Percentiles rank a stretch among this genome's conserved stretches.
Conservation (phyloP, 345 rosid genomes). For the Heritiera fomes region DNA sequence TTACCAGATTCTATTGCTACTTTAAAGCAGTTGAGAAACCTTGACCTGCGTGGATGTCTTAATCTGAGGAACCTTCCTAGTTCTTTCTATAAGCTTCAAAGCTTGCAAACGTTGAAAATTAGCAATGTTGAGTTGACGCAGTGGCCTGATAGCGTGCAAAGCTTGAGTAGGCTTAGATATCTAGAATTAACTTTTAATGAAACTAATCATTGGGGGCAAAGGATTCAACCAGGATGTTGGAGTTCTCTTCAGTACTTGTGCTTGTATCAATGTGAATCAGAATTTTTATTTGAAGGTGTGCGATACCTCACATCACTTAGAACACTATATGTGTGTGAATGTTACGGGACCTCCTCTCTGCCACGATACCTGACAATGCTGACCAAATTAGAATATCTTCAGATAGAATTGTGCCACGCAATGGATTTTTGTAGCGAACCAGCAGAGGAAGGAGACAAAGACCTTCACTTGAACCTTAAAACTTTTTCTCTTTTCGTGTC, state of each 20-base stretch:
- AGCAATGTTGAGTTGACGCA: too few relatives aligned
- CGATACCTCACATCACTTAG: neutral
- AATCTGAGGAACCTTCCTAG: too few relatives aligned
- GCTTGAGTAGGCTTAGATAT: too few relatives aligned
- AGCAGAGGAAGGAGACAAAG: neutral
- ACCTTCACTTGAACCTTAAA: neutral
- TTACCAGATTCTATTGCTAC: too few relatives aligned
- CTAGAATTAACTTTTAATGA: neutral
- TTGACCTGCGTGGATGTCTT: too few relatives aligned
- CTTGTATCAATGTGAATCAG: neutral
- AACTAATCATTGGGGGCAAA: neutral
- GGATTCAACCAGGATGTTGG: too few relatives aligned
- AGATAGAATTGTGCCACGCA: neutral
- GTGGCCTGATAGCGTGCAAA: too few relatives aligned
- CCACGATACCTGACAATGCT: neutral
- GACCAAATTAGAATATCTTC: neutral
- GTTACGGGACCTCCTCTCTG: neutral
- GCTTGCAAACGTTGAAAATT: too few relatives aligned
- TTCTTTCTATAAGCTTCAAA: too few relatives aligned
- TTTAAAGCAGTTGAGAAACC: too few relatives aligned
- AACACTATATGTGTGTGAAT: fast-evolving
- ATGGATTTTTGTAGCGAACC: neutral
- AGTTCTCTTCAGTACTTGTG: neutral
- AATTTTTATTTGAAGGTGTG: neutral
- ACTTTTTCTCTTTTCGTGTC: neutral